Conservation (phyloP, 1,139 yeast genomes). For the Arxiozyma slooffiae region DNA sequence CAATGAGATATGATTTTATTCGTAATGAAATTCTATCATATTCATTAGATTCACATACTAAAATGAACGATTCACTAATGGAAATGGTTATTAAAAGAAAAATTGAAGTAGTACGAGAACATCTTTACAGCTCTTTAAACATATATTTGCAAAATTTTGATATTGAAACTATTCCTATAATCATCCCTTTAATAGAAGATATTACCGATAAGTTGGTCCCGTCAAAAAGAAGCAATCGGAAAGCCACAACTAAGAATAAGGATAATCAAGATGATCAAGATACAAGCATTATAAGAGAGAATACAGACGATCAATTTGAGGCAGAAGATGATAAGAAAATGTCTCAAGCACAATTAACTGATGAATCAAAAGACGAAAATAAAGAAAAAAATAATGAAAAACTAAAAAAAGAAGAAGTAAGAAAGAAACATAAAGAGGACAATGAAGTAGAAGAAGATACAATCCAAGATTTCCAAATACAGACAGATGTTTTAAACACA, state of each 20-base stretch:
- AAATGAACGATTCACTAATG: constrained; percentile 29
- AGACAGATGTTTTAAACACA: constrained; percentile 10
- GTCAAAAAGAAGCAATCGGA: neutral
- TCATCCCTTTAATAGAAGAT: constrained; percentile 12
- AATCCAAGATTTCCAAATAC: neutral
- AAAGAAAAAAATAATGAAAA: neutral
- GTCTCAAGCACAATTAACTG: neutral
- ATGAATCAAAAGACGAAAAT: neutral
- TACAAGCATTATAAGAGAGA: neutral
- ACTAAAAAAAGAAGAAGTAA: neutral
- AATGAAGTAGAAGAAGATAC: neutral
- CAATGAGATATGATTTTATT: constrained; percentile 51
- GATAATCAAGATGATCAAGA: neutral
- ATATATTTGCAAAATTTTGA: constrained; percentile 19
- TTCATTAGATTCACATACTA: constrained; percentile 29
- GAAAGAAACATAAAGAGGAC: neutral
- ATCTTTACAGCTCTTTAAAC: constrained; percentile 23
- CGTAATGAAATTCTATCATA: constrained; percentile 45
- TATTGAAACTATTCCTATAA: constrained; percentile 8
- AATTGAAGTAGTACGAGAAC: constrained; percentile 75
- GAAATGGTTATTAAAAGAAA: constrained; percentile 68
- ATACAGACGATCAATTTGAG: neutral
- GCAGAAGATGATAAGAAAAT: neutral
- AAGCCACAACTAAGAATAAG: neutral
- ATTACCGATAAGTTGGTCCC: neutral